Conservation (phyloP, 2,329 filamentous ascomycete genomes). For the Cercospora sojina region DNA sequence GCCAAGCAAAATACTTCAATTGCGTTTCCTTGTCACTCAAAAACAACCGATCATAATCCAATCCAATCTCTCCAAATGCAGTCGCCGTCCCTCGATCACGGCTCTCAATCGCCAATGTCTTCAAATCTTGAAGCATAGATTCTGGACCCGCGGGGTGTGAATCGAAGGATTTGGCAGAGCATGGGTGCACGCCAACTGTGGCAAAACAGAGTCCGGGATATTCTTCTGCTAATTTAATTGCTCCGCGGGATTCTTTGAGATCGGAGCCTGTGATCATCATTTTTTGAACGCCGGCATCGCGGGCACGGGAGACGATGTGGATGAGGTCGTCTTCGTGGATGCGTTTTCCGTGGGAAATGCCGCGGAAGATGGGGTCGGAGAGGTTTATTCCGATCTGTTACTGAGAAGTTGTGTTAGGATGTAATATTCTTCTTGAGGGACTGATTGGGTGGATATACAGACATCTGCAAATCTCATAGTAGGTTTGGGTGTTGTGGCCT, state of each 20-base stretch:
- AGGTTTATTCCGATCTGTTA: conserved; percentile 86
- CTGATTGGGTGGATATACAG: conserved; percentile 11
- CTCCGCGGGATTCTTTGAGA: conserved; percentile 71
- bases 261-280: conserved; percentile 93
- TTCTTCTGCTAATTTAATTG: conserved; percentile 68
- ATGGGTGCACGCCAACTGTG: conserved; percentile 93
- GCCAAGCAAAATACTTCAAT: conserved; percentile 77
- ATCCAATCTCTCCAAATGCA: conserved; percentile 91
- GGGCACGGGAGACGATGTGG: conserved; percentile 75
- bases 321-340: conserved; percentile 70
- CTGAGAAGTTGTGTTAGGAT: conserved; percentile 11
- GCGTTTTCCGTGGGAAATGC: conserved; percentile 77
- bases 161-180: conserved; percentile 77
- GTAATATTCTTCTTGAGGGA: neutral
- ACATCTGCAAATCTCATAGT: conserved; percentile 27
- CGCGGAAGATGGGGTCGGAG: conserved; percentile 85
- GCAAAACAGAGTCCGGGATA: conserved; percentile 80
- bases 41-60: conserved; percentile 91
- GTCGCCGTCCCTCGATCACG: conserved; percentile 61
- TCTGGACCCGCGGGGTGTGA: conserved; percentile 58
- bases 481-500: neutral
- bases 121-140: conserved; percentile 59
- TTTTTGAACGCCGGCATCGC: conserved; percentile 77
- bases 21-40: conserved; percentile 78
- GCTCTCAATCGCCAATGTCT: conserved; percentile 60